Evolutionary conservation across 768 basidiomycete species (phyloP).

Genomic region (Lactarius vividus): DNA sequence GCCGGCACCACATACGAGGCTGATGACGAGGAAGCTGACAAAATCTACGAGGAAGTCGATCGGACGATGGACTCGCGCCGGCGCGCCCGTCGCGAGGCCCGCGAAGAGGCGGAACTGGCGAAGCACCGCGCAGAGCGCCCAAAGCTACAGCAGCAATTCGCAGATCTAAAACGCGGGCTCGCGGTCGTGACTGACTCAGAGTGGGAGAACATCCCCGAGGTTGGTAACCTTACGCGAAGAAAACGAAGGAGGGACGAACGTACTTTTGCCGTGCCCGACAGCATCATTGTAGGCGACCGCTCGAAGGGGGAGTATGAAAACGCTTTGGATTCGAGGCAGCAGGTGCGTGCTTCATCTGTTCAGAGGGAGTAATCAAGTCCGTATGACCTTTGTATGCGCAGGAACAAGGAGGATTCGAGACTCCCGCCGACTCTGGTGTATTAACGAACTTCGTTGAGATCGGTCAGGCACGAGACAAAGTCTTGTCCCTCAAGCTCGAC

Average conservation of each 20-base stretch:
- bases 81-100: constrained; percentile 72
- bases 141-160: constrained; percentile 94
- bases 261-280: constrained; percentile 89
- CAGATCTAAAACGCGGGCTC: constrained; percentile 90
- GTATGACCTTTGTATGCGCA: constrained; percentile 30
- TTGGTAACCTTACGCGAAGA: constrained; percentile 91
- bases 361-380: constrained; percentile 1
- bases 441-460: constrained; percentile 96
- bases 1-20: constrained; percentile 95
- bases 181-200: constrained; percentile 84
- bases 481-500: constrained; percentile 89
- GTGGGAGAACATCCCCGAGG: constrained; percentile 95
- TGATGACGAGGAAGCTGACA: constrained; percentile 97
- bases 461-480: constrained; percentile 94
- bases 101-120: constrained; percentile 68
- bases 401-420: constrained; percentile 68
- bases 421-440: constrained; percentile 74
- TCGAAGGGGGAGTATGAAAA: constrained; percentile 73
- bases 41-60: constrained; percentile 92
- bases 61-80: constrained; percentile 86
- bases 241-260: constrained; percentile 84
- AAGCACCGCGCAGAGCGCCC: constrained; percentile 85
- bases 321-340: constrained; percentile 75
- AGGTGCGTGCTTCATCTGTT: constrained; percentile 43
- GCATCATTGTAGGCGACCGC: constrained; percentile 84